A percentile compares a stretch with the other conserved stretches of the same genome.
Conservation (phyloP, 139 green algal genomes). For the Marvania coccoides region DNA sequence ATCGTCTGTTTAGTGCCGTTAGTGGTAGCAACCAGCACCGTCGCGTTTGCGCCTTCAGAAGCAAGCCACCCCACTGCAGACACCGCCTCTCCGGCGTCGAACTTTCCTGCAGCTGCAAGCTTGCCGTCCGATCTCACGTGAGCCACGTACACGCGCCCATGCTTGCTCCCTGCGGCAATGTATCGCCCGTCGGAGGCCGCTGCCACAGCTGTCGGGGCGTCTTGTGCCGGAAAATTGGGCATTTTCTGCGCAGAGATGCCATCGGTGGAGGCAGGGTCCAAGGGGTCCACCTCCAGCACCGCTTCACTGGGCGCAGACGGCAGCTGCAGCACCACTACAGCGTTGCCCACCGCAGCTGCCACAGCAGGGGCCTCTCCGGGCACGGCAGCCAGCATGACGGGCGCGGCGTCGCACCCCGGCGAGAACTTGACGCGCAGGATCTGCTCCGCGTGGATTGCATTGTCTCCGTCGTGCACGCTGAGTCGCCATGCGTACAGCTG, state of each 20-base stretch:
- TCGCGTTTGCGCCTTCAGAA: too few relatives aligned
- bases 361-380: background rate
- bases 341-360: slow-evolving; percentile 1
- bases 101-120: background rate
- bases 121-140: background rate
- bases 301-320: background rate
- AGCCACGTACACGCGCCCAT: slow-evolving; percentile 1
- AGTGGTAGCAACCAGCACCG: background rate
- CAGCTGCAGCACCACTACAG: slow-evolving; percentile 1
- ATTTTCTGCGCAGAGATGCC: background rate
- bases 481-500: slow-evolving; percentile 49
- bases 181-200: background rate
- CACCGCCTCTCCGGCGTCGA: background rate
- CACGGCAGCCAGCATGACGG: background rate
- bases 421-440: slow-evolving; percentile 22
- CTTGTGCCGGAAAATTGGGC: background rate
- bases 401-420: background rate
- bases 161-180: slow-evolving; percentile 1
- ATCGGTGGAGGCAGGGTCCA: slow-evolving; percentile 2
- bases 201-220: background rate
- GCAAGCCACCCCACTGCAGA: background rate
- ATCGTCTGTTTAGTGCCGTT: slow-evolving; percentile 1
- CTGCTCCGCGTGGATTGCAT: slow-evolving; percentile 16
- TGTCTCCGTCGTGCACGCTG: slow-evolving; percentile 10
- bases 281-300: background rate